Conservation (phyloP, 1,284 basidiomycete species). For the Rhodotorula glutinis region DNA sequence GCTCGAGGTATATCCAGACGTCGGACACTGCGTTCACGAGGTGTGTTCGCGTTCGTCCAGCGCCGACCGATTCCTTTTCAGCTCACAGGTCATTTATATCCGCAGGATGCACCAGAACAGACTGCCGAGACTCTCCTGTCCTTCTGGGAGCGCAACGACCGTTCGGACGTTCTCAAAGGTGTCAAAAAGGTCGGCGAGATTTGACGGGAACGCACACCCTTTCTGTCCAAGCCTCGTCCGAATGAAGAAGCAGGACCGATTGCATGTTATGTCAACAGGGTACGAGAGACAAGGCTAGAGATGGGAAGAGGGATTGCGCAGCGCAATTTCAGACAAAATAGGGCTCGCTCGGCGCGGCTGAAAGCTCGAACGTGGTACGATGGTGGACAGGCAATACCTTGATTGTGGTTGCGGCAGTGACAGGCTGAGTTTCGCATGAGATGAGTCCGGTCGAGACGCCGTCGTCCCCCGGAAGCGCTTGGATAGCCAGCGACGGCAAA, state of each 20-base stretch:
- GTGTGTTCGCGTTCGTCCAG: constrained; percentile 52
- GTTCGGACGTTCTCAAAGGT: constrained; percentile 53
- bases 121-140: constrained; percentile 76
- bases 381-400: constrained; percentile 27
- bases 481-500: constrained; percentile 66
- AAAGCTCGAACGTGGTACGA: constrained; percentile 9
- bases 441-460: constrained; percentile 39
- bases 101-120: constrained; percentile 74
- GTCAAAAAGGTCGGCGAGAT: constrained; percentile 78
- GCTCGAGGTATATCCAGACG: constrained; percentile 76
- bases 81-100: no score
- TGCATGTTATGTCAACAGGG: constrained; percentile 2
- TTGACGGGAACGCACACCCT: constrained; percentile 45
- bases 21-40: constrained; percentile 93
- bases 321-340: not conserved
- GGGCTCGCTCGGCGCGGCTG: not conserved
- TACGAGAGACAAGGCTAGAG: no score
- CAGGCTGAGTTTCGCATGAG: constrained; percentile 65
- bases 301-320: not conserved
- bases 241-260: not conserved
- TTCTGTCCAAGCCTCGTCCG: not conserved
- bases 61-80: no score
- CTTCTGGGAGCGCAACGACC: constrained; percentile 82
- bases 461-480: constrained; percentile 57
- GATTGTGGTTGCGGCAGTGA: constrained; percentile 59